Evolutionary conservation across 208 protist species (phyloP).

Genomic region (Tritrichomonas foetus): DNA sequence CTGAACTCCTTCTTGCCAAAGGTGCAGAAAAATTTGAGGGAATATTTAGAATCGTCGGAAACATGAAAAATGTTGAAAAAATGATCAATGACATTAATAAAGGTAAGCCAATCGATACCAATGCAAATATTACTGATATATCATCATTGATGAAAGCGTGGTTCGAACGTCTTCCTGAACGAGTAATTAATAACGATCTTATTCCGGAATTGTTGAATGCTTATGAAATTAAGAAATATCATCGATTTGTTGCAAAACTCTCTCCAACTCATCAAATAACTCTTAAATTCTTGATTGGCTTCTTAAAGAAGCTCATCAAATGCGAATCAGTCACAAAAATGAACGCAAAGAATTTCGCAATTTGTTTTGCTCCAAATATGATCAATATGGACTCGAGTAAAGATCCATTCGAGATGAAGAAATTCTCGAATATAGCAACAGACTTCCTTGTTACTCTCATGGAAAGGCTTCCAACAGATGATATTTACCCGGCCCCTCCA

Average conservation of each 20-base stretch:
- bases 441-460: no score
- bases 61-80: not conserved
- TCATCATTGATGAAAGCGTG: not conserved
- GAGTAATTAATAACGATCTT: no score
- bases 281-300: not conserved
- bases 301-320: not conserved
- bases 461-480: no score
- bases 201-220: no score
- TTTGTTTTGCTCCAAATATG: not conserved
- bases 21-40: not conserved
- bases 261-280: not conserved
- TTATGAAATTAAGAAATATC: not conserved
- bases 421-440: no score
- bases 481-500: no score
- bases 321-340: not conserved
- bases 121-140: not conserved
- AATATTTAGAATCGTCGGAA: not conserved
- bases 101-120: not conserved
- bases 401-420: no score
- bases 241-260: not conserved
- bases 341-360: not conserved
- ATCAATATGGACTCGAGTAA: no score
- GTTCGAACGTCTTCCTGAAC: not conserved
- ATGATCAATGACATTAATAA: not conserved
- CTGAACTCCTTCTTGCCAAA: not conserved